phyloP scores from a whole-genome alignment of 192 early-diverging fungal genomes.

The Coemansia sp. region DNA sequence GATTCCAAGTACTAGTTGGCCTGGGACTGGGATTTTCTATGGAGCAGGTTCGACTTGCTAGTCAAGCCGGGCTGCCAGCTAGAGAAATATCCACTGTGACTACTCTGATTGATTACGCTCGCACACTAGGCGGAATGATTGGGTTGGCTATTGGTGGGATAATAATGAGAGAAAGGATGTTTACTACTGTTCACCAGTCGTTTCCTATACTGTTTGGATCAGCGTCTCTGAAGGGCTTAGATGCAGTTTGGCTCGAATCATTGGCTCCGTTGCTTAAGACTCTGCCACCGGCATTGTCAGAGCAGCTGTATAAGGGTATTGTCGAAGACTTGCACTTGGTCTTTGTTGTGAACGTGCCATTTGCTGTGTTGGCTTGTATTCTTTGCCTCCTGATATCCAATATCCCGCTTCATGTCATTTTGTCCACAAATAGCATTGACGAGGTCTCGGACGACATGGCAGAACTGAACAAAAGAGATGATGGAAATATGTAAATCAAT shows the following conservation, averaged over 20 bases:
- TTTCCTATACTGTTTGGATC: conserved; percentile 20
- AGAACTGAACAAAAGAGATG: background rate
- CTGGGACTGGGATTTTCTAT: conserved; percentile 54
- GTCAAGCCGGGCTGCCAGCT: conserved; percentile 37
- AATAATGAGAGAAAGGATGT: conserved; percentile 52
- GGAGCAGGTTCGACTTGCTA: conserved; percentile 50
- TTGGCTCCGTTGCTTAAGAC: conserved; percentile 42
- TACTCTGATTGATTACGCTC: conserved; percentile 51
- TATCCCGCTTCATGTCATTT: conserved; percentile 38
- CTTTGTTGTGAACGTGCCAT: conserved; percentile 50
- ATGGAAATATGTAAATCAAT: background rate
- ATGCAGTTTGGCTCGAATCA: conserved; percentile 30
- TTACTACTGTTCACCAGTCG: conserved; percentile 16
- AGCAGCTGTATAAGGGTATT: conserved; percentile 32
- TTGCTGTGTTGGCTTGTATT: conserved; percentile 44
- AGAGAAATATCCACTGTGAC: conserved; percentile 55
- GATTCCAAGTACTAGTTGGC: conserved; percentile 41
- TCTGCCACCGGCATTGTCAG: conserved; percentile 16
- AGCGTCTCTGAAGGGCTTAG: conserved; percentile 16
- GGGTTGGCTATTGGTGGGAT: conserved; percentile 49
- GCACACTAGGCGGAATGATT: conserved; percentile 55
- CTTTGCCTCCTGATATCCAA: conserved; percentile 42
- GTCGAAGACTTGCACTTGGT: conserved; percentile 40
- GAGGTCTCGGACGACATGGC: conserved; percentile 4
- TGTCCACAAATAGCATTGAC: conserved; percentile 21